Evolutionary conservation across 495 filamentous ascomycete genomes (phyloP), one percentile per base, ranked within the genome.

Genomic region (Podospora tetraspora): DNA sequence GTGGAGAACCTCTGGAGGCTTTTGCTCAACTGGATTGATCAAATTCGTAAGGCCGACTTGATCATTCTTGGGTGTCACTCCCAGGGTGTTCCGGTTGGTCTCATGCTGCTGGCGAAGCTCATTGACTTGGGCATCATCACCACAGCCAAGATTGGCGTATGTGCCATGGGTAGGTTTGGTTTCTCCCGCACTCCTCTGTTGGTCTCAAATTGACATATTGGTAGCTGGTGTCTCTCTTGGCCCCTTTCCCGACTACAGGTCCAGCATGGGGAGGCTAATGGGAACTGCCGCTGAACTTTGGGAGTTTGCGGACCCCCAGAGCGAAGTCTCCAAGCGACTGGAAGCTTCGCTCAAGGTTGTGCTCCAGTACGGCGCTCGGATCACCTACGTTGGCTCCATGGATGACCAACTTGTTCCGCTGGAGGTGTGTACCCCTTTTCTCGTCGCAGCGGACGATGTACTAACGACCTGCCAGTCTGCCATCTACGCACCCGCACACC

Each of bases 401-500:
- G 95, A 99, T 75, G 95, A 99, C 78, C 95, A 99, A 78, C 83
- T 99, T 13, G 94, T 99, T 30, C 94, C 93, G 16, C 77, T 97
- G 63, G 93, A 97, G 84, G 89, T 91, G 76, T 74, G 79, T 73
- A 37, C 10, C n/a, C 56, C 12, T 64, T 52, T 62, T 19, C 58
- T 24, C n/a, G 10, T 24, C 19, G 79, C 25, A 13, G 23, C 32
- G 64, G 37, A 24, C 25, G 12, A 2, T 34, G 19, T 27, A 25
- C 43, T 71, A 13, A 71, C 57, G 37, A 65, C 22, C n/a, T 30
- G 3, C 11, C 24, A 93, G 87, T 97, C 93, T 19, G 92, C 93
- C 0, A 88, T 92, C 2, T 96, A 96, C 72, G 86, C 92, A 2
- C 89, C 89, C 5, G 87, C 91, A 6, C 86, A 87, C 37, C 95